These are phyloP conservation scores for Pythium dissotocum DNA, from an alignment of 352 stramenopile genomes.

Conservation along the genomic window DNA sequence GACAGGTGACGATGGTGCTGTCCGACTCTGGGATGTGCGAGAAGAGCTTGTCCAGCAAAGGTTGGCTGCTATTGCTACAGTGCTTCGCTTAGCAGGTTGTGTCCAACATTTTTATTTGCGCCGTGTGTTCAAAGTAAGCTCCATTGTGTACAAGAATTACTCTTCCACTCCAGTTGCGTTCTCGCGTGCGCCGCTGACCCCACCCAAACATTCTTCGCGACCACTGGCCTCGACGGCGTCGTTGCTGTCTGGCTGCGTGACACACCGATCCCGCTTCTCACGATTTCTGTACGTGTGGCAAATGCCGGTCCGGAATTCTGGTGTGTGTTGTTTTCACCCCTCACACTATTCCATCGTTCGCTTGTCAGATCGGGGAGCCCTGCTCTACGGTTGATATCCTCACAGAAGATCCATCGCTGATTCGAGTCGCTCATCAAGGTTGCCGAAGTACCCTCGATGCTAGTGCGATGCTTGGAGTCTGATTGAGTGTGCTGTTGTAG, in stretches of 20 bases:
- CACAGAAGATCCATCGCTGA: constrained; percentile 11
- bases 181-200: constrained; percentile 64
- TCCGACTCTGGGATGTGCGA: constrained; percentile 21
- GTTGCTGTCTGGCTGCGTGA: constrained; percentile 36
- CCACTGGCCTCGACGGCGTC: constrained; percentile 35
- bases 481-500: constrained; percentile 23
- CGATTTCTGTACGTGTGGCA: constrained; percentile 8
- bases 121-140: constrained; percentile 1
- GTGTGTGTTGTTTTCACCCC: not conserved
- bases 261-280: constrained; percentile 19
- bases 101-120: not conserved
- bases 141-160: constrained; percentile 11
- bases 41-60: not conserved
- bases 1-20: constrained; percentile 18
- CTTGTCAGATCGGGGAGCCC: constrained; percentile 10
- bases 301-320: too few relatives aligned
- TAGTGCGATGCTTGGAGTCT: constrained; percentile 16
- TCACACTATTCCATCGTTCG: not conserved
- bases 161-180: constrained; percentile 24
- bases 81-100: not conserved
- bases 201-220: constrained; percentile 39
- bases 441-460: not conserved
- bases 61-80: not conserved
- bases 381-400: constrained; percentile 14
- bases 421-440: constrained; percentile 27